Percentiles rank a stretch among this genome's conserved stretches.
These are phyloP conservation scores for Phytophthora podocarpi DNA, from an alignment of 352 stramenopile species.

Conservation along the genomic window DNA sequence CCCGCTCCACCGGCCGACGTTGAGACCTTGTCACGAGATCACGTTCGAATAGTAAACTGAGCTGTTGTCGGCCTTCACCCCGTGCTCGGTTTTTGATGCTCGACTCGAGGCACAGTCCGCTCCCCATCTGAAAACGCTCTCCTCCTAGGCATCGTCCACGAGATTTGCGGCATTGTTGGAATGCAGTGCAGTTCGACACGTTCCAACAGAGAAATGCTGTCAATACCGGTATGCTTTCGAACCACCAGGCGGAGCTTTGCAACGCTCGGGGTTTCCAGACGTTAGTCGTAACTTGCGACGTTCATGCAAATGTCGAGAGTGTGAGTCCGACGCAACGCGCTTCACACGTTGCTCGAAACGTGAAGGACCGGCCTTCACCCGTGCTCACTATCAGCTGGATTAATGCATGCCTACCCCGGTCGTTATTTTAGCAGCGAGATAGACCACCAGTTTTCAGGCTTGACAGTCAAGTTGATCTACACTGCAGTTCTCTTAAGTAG, in stretches of 20 bases:
- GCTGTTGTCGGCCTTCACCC: too few species aligned
- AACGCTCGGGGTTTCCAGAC: conserved; percentile 27
- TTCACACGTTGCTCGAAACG: conserved; percentile 15
- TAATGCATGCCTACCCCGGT: too few species aligned
- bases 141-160: background rate
- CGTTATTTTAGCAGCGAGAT: too few species aligned
- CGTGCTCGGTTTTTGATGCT: conserved; percentile 22
- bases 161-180: conserved; percentile 25
- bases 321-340: too few species aligned
- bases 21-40: conserved; percentile 12
- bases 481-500: too few species aligned
- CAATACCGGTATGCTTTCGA: conserved; percentile 14
- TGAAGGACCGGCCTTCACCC: background rate
- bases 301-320: too few species aligned
- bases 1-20: conserved; percentile 1
- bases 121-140: conserved; percentile 30
- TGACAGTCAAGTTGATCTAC: too few species aligned
- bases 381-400: background rate
- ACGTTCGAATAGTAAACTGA: conserved; percentile 33
- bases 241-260: conserved; percentile 27
- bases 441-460: too few species aligned
- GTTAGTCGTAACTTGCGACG: too few species aligned
- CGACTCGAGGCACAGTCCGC: conserved; percentile 17
- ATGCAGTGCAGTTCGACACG: conserved; percentile 4
- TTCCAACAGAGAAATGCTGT: conserved; percentile 9